Conservation (phyloP, 768 basidiomycete species). For the Kwoniella europaea region DNA sequence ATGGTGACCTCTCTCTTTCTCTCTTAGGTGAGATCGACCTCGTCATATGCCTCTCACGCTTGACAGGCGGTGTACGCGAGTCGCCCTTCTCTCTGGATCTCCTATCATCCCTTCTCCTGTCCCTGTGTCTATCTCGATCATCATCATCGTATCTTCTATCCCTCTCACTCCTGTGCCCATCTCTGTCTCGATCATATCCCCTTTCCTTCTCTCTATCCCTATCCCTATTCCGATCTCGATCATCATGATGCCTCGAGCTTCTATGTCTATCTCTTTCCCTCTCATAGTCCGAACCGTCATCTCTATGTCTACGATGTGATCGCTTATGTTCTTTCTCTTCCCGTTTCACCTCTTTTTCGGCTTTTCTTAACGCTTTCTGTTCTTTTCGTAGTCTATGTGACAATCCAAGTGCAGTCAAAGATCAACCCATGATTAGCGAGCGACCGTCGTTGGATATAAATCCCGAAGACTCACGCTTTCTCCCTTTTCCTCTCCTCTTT, state of each 20-base stretch:
- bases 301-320: conserved; percentile 21
- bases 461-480: conserved; percentile 49
- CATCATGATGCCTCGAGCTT: conserved; percentile 19
- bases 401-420: not conserved
- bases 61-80: conserved; percentile 26
- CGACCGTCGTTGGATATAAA: not conserved
- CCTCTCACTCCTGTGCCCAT: conserved; percentile 12
- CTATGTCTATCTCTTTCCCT: conserved; percentile 23
- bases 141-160: conserved; percentile 16
- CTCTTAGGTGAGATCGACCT: conserved; percentile 25
- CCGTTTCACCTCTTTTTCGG: conserved; percentile 45
- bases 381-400: conserved; percentile 47
- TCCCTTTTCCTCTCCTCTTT: conserved; percentile 51
- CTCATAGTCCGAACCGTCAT: conserved; percentile 14
- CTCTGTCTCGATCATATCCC: conserved; percentile 5
- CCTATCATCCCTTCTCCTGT: conserved; percentile 3
- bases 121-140: conserved; percentile 17
- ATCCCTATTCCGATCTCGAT: conserved; percentile 24
- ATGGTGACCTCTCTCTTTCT: not conserved
- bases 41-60: conserved; percentile 9
- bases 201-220: conserved; percentile 11
- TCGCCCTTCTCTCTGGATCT: conserved; percentile 8
- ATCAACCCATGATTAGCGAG: not conserved
- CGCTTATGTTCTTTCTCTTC: conserved; percentile 43
- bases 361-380: conserved; percentile 46